These are phyloP conservation scores for Osmanthus fragrans DNA, from an alignment of 257 asterid species.

Conservation along the genomic window DNA sequence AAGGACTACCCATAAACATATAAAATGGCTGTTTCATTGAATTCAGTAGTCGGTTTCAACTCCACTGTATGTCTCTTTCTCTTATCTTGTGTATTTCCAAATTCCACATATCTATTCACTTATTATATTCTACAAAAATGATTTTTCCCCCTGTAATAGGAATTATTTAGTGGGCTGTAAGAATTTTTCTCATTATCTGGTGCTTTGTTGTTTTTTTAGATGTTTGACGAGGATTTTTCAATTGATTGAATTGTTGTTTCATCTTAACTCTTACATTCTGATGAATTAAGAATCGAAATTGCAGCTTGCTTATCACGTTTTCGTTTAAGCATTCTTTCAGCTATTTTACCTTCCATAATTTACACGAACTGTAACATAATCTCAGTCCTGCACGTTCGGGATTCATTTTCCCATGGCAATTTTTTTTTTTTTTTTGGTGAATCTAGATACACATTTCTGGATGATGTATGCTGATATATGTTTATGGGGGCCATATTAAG, in stretches of 20 bases:
- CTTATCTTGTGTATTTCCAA: neutral
- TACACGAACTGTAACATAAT: too few species aligned
- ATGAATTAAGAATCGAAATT: too few species aligned
- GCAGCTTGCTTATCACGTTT: neutral
- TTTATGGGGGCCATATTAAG: too few species aligned
- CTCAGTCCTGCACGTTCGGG: too few species aligned
- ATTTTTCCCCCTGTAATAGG: neutral
- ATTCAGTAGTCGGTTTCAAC: slow-evolving; percentile 50
- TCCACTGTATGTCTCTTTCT: slow-evolving; percentile 43
- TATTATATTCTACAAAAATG: neutral
- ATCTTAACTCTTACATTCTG: too few species aligned
- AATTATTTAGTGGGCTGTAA: neutral
- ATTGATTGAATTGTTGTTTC: neutral
- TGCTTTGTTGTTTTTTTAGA: neutral
- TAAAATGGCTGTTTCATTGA: slow-evolving; percentile 59
- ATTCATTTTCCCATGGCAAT: too few species aligned
- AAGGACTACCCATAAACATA: neutral
- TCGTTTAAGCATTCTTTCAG: neutral
- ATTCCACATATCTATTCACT: neutral
- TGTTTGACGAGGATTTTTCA: neutral
- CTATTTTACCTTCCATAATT: neutral
- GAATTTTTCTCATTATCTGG: neutral
- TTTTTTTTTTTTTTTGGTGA: neutral
- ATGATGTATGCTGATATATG: neutral
- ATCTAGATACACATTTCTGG: neutral